A percentile compares a stretch with the other conserved stretches of the same genome.
These are phyloP conservation scores for Brettanomyces anomalus DNA, from an alignment of 805 yeast species.

Conservation along the genomic window DNA sequence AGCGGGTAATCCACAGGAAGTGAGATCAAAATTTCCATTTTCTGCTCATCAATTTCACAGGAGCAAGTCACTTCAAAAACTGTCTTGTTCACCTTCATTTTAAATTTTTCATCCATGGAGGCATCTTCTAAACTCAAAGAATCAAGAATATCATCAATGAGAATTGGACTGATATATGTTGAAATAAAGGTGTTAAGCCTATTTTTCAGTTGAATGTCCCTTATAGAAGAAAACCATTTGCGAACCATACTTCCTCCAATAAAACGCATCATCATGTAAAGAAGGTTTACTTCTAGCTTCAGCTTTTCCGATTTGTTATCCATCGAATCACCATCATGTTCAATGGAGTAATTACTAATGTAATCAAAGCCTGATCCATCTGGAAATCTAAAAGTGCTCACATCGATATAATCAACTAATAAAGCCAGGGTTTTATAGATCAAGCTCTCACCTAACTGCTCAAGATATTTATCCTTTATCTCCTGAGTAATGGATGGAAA, in stretches of 20 bases:
- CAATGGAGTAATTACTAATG: constrained; percentile 18
- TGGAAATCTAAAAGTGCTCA: constrained; percentile 15
- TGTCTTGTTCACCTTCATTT: constrained; percentile 51
- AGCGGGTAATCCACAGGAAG: constrained; percentile 77
- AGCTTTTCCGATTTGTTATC: constrained; percentile 26
- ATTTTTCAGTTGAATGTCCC: constrained; percentile 56
- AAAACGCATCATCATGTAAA: constrained; percentile 38
- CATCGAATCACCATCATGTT: constrained; percentile 5
- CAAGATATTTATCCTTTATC: constrained; percentile 51
- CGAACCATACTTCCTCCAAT: constrained; percentile 56
- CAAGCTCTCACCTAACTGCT: constrained; percentile 44
- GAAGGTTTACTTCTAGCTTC: constrained; percentile 39
- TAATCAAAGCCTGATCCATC: constrained; percentile 14
- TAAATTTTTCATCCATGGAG: constrained; percentile 35
- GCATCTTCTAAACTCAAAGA: constrained; percentile 20
- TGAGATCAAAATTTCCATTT: constrained; percentile 66
- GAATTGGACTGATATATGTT: constrained; percentile 51
- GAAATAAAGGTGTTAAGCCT: constrained; percentile 56
- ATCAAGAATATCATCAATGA: constrained; percentile 48
- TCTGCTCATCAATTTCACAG: constrained; percentile 80
- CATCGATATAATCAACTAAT: constrained; percentile 45
- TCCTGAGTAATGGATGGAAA: constrained; percentile 59
- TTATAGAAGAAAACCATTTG: constrained; percentile 61
- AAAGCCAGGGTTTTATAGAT: constrained; percentile 43
- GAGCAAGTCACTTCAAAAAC: constrained; percentile 62